Evolutionary conservation across 345 rosid species (phyloP), one percentile per base, ranked within the genome.

Genomic region (Eucalyptus regnans): DNA sequence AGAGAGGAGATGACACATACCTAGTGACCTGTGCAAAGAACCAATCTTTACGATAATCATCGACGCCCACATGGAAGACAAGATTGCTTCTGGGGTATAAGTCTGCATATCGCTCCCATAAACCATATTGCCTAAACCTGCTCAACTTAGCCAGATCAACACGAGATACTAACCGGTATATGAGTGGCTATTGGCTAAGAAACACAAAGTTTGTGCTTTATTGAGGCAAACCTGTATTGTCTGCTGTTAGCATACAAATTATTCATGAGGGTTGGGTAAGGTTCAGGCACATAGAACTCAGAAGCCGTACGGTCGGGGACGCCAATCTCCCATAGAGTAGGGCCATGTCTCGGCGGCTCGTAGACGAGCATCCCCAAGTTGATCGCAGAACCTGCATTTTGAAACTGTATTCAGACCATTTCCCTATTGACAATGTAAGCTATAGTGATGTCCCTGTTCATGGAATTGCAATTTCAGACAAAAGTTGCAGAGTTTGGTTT

Each of bases 311-410:
- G 95, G 66, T 97, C 96, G 5, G 99, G 96, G 88, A 90, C 37
- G n/a, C 98, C 98, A 7, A 98, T 98, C 93, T 97, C 98, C 98
- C 98, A 97, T 18, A 96, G 43, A 7, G 99, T 98, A 1, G 94
- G 94, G 44, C 99, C 99, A 9, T 88, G 92, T 92, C 99, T 94
- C 6, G 95, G 99, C 29, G 99, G 97, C 87, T 91, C 86, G 76
- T 93, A 95, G 37, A 92, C 88, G 18, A 95, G 87, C 29, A 64
- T 66, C 9, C 96, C 95, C 88, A 96, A 58, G 83, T 93, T 86
- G 54, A 94, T 91, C 33, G 51, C 62, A 5, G 54, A 22, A 87
- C 98, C 98, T 97, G 90, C 87, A 91, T 87, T 88, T 62, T 16
- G 80, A 49, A 20, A 31, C 10, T 50, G 41, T 49, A 29, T 43